phyloP scores from a whole-genome alignment of 257 asterid genomes.

The Avicennia marina region DNA sequence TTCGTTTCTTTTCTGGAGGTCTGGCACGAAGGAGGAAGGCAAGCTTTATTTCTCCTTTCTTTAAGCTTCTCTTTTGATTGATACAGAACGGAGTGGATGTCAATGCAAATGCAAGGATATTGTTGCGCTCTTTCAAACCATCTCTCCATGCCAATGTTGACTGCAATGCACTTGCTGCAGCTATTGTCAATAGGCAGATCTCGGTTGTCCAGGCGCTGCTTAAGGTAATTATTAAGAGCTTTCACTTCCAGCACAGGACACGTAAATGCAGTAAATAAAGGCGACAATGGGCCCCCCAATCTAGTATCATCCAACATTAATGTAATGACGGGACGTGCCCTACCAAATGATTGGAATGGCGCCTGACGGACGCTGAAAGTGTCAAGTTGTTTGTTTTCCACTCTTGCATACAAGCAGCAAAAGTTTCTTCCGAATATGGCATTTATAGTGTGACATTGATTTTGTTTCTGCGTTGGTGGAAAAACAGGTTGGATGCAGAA shows the following conservation, averaged over 20 bases:
- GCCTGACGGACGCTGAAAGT: too few relatives aligned
- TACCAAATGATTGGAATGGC: too few relatives aligned
- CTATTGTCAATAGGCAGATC: slow-evolving; percentile 54
- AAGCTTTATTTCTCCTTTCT: neutral
- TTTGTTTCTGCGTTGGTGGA: slow-evolving; percentile 1
- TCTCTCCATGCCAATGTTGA: slow-evolving; percentile 66
- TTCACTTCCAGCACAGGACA: neutral
- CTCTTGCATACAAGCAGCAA: too few relatives aligned
- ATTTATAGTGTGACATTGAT: neutral
- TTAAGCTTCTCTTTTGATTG: slow-evolving; percentile 8
- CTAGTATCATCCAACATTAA: too few relatives aligned
- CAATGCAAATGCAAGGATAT: slow-evolving; percentile 60
- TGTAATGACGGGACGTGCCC: too few relatives aligned
- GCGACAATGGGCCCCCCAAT: too few relatives aligned
- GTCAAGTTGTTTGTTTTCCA: too few relatives aligned
- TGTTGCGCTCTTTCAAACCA: slow-evolving; percentile 70
- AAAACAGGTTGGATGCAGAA: slow-evolving; percentile 54
- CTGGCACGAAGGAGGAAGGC: neutral
- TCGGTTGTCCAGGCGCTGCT: slow-evolving; percentile 47
- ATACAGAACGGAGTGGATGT: slow-evolving; percentile 58
- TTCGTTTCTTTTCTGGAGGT: too few relatives aligned
- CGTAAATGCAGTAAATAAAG: too few relatives aligned
- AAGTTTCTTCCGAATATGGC: neutral
- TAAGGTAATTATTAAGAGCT: slow-evolving; percentile 41
- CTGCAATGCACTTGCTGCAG: slow-evolving; percentile 68